Evolutionary conservation across 805 yeast genomes (phyloP), one percentile per base, ranked within the genome.

Genomic region (Sugiyamaella qingdaonensis): DNA sequence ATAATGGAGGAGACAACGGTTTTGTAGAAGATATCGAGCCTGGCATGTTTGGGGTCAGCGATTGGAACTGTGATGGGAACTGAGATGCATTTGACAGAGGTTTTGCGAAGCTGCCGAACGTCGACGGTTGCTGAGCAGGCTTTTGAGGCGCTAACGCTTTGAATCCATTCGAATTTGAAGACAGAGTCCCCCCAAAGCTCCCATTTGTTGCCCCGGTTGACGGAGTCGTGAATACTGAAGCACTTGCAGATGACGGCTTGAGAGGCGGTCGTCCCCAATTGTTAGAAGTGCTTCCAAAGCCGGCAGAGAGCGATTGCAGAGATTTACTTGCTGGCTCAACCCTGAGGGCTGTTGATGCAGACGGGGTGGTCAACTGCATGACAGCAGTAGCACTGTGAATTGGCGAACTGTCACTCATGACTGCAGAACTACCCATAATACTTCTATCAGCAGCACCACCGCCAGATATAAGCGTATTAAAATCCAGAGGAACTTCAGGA

Each of bases 401-500:
- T 10, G 52, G 16, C 31, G 35, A 19, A 5, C 32, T 33, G n/a
- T 49, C 29, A 34, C 43, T 16, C n/a, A 27, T 14, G 27, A 45
- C 35, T 14, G 51, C 46, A 16, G 50, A 21, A 43, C 33, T 27
- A 14, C 16, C 13, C 8, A 31, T 18, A 2, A 18, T 18, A 14
- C 10, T 16, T 10, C 16, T 10, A 16, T 8, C n/a, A 2, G 46
- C 2, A 11, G 13, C 16, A 2, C 36, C 10, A 16, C 18, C 35
- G 13, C 58, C 58, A 42, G 52, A 50, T 14, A 56, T 49, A n/a
- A 58, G 51, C 19, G 53, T 35, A 32, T 58, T 50, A 42, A 54
- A 57, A 27, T 57, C 60, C 11, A 55, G 16, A 4, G 54, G 52
- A 7, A 35, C 14, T 8, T 10, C 36, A 29, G 48, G 18, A 16